Base-by-base conservation (phyloP, 2,329 filamentous ascomycete species). In the Cordyceps farinosa region DNA sequence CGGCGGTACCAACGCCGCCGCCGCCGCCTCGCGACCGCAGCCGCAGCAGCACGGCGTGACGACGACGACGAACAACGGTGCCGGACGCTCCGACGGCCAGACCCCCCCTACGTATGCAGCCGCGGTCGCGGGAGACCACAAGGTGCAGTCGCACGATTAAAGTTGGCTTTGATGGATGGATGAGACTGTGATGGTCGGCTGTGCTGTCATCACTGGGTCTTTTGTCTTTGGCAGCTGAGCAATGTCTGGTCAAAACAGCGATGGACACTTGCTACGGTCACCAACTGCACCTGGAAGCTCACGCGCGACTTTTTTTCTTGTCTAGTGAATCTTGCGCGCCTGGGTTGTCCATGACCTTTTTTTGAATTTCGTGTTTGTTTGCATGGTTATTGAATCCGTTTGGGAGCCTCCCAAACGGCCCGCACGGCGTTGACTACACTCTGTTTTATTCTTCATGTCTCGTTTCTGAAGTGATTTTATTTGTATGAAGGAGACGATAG, bases 91-190 rank as follows among this genome's bases (percentile, higher is more conserved):
- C 3, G 54, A 63, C 9, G 61, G 38, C 0, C 53, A 57, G 61
- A 81, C 85, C 44, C 93, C 94, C 48, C 94, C 95, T 4, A 91
- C 89, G 15, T 98, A 98, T 75, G 90, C 90, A 17, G 91, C 97
- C 77, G 94, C 92, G 54, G 89, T 97, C 64, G 89, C 88, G 70
- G 92, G 91, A 1, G 94, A 98, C 73, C 79, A 97, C 77, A 98
- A 98, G 84, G 82, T 97, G 57, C 95, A 98, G 82, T 52, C 61
- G 54, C 53, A 62, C 51, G 59, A 51, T 56, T 64, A 65, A 22
- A 36, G 42, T 34, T 52, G 47, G 5, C 7, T 42, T 57, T 3
- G 79, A 76, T 2, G 79, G 78, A n/a, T 59, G 22, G 36, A 42
- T n/a, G 55, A 45, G 15, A 47, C 30, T 17, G 42, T 29, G 40